Evolutionary conservation across 495 filamentous ascomycete species (phyloP), one percentile per base, ranked within the genome.

Genomic region (Xylaria sp.): DNA sequence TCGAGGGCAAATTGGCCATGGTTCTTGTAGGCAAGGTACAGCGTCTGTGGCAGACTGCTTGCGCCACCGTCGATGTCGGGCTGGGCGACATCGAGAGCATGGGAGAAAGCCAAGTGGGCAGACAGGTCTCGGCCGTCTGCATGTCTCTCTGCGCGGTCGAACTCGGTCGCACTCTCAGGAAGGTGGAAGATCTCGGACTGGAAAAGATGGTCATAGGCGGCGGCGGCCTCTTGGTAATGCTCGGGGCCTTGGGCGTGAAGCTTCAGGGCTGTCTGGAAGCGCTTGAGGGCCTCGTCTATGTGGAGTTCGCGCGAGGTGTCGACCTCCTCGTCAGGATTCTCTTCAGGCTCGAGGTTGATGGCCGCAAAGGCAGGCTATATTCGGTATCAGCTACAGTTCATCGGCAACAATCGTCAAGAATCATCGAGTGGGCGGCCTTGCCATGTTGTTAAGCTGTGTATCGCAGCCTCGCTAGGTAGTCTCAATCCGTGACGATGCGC

Each of bases 201-300:
- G 75, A 98, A 94, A 24, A 99, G 89, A 40, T 87, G 87, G 55
- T 91, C 85, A 79, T 98, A 99, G 48, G 97, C 95, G 59, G 91
- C 89, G 29, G 88, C 85, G 14, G 96, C 95, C 78, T 95, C 88
- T 35, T 88, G 77, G 77, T 91, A 97, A 74, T 88, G 92, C 3
- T 80, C 80, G 6, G 93, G 90, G 4, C 96, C 94, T 81, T 96
- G 93, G 5, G 94, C 91, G 76, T 99, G 97, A 71, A 94, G 89
- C 79, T 95, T 97, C 35, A 99, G 83, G 29, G 96, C 96, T 67
- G 85, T 91, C 78, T 98, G 94, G 79, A 98, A 99, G 35, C 95
- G 89, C 82, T 98, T 98, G 71, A 99, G 83, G 35, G 96, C 94
- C 80, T 99, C 96, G 79, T 99, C 96, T 77, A 98, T 95, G 86